phyloP scores from a whole-genome alignment of 805 yeast species.

The Schwanniomyces occidentalis region DNA sequence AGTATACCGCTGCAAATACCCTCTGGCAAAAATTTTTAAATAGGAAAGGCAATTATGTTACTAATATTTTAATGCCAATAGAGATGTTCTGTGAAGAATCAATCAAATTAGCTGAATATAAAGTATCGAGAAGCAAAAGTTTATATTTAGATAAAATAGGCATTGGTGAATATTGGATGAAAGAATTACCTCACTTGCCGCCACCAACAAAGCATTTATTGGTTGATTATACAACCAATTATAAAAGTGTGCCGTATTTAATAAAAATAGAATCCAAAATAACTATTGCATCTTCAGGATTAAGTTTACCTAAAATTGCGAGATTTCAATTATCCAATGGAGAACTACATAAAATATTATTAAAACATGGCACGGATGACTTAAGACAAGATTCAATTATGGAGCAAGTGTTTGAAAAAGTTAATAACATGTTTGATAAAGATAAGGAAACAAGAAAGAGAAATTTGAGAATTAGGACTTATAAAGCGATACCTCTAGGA shows the following conservation, averaged over 20 bases:
- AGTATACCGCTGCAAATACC: slow-evolving; percentile 47
- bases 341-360: slow-evolving; percentile 50
- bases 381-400: slow-evolving; percentile 93
- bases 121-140: slow-evolving; percentile 32
- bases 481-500: slow-evolving; percentile 87
- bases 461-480: slow-evolving; percentile 70
- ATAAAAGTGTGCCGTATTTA: slow-evolving; percentile 50
- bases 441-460: slow-evolving; percentile 59
- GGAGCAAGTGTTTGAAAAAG: slow-evolving; percentile 95
- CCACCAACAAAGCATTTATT: slow-evolving; percentile 61
- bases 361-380: slow-evolving; percentile 90
- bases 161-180: slow-evolving; percentile 53
- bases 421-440: slow-evolving; percentile 60
- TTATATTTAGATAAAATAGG: slow-evolving; percentile 35
- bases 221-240: slow-evolving; percentile 44
- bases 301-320: slow-evolving; percentile 84
- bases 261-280: slow-evolving; percentile 45
- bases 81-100: slow-evolving; percentile 52
- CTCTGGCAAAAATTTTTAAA: slow-evolving; percentile 45
- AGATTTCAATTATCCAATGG: slow-evolving; percentile 61
- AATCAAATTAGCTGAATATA: slow-evolving; percentile 51
- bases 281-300: slow-evolving; percentile 73
- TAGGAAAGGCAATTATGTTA: slow-evolving; percentile 21
- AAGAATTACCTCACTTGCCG: slow-evolving; percentile 54
- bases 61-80: slow-evolving; percentile 42